phyloP scores from a whole-genome alignment of 176 grass and related monocot genomes.

The Lolium rigidum region DNA sequence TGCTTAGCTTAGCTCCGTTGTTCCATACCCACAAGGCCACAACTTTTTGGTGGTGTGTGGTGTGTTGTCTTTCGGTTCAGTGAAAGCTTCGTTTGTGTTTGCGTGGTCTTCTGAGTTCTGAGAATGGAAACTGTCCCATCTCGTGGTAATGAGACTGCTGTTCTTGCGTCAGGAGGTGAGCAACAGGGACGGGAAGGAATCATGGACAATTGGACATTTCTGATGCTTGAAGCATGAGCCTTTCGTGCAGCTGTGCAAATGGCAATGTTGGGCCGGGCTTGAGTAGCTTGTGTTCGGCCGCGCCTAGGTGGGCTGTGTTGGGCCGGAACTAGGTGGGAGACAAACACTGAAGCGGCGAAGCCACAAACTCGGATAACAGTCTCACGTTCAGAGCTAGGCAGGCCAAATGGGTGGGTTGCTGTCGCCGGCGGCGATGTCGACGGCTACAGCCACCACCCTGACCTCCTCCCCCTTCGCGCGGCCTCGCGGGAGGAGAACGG shows the following conservation, averaged over 20 bases:
- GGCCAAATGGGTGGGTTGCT: background rate
- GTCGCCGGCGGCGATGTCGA: constrained; percentile 43
- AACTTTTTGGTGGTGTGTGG: background rate
- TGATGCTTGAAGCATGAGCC: constrained; percentile 55
- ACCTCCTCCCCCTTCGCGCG: background rate
- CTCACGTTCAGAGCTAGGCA: background rate
- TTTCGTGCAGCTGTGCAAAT: background rate
- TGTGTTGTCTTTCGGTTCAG: background rate
- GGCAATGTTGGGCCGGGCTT: background rate
- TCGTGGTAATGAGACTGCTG: background rate
- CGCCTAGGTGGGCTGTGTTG: background rate
- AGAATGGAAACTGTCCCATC: background rate
- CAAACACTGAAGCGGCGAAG: background rate
- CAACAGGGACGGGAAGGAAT: background rate
- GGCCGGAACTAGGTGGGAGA: background rate
- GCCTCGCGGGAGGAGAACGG: background rate
- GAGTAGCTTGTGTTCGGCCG: background rate
- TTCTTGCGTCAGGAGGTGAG: background rate
- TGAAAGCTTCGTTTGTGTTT: background rate
- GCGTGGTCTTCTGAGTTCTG: background rate
- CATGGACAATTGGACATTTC: constrained; percentile 13
- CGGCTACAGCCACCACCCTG: constrained; percentile 3
- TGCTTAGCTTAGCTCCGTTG: constrained; percentile 39
- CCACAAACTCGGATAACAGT: background rate
- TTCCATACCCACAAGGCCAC: background rate